Percentiles rank a stretch among this genome's conserved stretches.
These are phyloP conservation scores for Geotrichum candidum DNA, from an alignment of 1,139 yeast species.

Conservation along the genomic window DNA sequence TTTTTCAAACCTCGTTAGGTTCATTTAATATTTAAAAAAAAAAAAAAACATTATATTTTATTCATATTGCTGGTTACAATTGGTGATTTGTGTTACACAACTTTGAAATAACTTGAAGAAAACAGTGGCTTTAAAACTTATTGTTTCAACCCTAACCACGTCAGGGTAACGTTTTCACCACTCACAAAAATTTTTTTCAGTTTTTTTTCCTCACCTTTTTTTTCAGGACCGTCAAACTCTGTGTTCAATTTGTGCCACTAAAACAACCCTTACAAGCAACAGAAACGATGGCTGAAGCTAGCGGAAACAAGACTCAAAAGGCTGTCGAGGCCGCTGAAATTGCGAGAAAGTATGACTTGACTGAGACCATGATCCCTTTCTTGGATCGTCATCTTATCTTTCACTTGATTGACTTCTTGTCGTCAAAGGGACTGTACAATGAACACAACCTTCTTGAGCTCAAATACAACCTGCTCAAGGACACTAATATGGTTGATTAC, in stretches of 20 bases:
- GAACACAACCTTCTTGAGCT: constrained; percentile 41
- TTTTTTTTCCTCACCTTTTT: not conserved
- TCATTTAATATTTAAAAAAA: not conserved
- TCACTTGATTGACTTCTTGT: constrained; percentile 47
- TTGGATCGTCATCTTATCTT: constrained; percentile 54
- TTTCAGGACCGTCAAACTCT: not conserved
- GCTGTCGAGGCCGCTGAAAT: constrained; percentile 15
- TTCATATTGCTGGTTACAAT: not conserved
- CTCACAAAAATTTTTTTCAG: constrained; percentile 11
- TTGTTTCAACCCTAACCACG: constrained; percentile 2
- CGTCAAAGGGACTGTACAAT: constrained; percentile 42
- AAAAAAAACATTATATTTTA: not conserved
- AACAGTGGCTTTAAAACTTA: not conserved
- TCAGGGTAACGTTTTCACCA: constrained; percentile 9
- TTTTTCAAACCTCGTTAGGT: constrained; percentile 11
- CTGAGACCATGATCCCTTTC: constrained; percentile 47
- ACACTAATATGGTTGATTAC: constrained; percentile 50
- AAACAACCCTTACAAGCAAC: not conserved
- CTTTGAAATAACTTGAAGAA: not conserved
- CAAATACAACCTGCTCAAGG: constrained; percentile 48
- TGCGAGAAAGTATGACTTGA: constrained; percentile 42
- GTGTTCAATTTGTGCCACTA: not conserved
- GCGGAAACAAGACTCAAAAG: not conserved
- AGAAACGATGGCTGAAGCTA: not conserved
- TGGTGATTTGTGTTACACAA: not conserved